These are phyloP conservation scores for Graphilbum ipis-grandicollis DNA, from an alignment of 2,329 filamentous ascomycete genomes.

Conservation along the genomic window DNA sequence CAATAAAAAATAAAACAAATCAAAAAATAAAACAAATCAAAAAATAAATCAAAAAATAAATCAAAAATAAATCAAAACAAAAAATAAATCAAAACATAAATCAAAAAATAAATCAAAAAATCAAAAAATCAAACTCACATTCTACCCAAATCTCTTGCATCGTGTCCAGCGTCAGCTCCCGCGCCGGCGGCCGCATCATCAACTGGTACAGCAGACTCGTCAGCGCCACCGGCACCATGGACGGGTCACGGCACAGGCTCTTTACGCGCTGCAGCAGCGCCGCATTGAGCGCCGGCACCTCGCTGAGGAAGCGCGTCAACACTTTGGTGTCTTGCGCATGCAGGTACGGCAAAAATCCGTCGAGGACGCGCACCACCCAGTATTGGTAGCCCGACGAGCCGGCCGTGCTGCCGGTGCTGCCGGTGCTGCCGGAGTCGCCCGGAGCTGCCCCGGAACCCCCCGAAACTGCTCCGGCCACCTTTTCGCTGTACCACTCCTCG, in stretches of 20 bases:
- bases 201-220: constrained; percentile 49
- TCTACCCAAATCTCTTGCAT: constrained; percentile 51
- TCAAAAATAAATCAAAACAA: constrained; percentile 6
- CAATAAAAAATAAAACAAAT: not conserved
- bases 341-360: constrained; percentile 80
- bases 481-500: constrained; percentile 96
- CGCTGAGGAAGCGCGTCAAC: constrained; percentile 76
- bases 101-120: not conserved
- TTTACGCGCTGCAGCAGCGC: constrained; percentile 59
- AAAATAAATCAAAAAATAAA: not conserved
- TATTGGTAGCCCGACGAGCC: constrained; percentile 43
- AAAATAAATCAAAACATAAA: not conserved
- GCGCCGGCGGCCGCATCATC: constrained; percentile 48
- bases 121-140: constrained; percentile 28
- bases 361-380: constrained; percentile 66
- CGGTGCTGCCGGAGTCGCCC: too few species aligned
- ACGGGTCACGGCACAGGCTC: constrained; percentile 47
- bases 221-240: constrained; percentile 43
- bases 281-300: constrained; percentile 65
- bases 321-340: constrained; percentile 70
- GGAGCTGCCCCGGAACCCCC: too few species aligned
- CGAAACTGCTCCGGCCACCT: too few species aligned
- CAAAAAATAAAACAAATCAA: not conserved
- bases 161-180: constrained; percentile 44
- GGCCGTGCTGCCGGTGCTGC: too few species aligned